Evolutionary conservation across 331 rosid species (phyloP).

Genomic region (Rhamnella rubrinervis): DNA sequence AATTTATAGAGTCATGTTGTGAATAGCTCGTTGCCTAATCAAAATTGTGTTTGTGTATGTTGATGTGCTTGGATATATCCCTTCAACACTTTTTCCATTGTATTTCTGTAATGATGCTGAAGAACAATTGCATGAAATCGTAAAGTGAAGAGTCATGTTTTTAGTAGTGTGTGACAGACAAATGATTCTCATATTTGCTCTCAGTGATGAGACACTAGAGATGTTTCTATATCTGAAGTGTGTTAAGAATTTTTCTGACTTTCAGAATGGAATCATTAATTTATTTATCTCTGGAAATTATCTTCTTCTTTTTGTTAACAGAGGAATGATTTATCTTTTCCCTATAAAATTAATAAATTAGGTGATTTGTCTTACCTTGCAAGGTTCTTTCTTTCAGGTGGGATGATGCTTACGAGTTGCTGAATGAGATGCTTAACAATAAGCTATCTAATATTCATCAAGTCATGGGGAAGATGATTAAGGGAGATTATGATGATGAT

Average conservation of each 20-base stretch:
- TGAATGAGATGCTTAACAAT: slow-evolving; percentile 65
- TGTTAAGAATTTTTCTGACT: no score
- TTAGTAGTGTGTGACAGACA: no score
- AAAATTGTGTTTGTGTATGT: neutral
- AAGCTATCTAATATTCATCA: slow-evolving; percentile 78
- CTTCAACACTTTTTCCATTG: no score
- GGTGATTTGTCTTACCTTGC: slow-evolving; percentile 16
- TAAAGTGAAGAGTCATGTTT: no score
- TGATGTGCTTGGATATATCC: no score
- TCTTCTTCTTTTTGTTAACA: neutral
- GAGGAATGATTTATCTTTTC: neutral
- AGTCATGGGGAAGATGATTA: slow-evolving; percentile 82
- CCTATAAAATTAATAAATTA: neutral
- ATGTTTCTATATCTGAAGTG: no score
- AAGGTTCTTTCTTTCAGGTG: slow-evolving; percentile 52
- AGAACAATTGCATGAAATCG: no score
- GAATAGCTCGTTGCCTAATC: neutral
- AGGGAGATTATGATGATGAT: slow-evolving; percentile 82
- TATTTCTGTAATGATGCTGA: no score
- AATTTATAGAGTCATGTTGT: neutral
- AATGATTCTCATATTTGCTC: no score
- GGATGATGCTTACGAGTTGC: slow-evolving; percentile 67
- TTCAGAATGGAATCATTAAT: no score
- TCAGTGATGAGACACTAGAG: no score
- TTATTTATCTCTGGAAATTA: neutral